Evolutionary conservation across 2,329 filamentous ascomycete genomes (phyloP).

Genomic region (Ophiostoma quercus): DNA sequence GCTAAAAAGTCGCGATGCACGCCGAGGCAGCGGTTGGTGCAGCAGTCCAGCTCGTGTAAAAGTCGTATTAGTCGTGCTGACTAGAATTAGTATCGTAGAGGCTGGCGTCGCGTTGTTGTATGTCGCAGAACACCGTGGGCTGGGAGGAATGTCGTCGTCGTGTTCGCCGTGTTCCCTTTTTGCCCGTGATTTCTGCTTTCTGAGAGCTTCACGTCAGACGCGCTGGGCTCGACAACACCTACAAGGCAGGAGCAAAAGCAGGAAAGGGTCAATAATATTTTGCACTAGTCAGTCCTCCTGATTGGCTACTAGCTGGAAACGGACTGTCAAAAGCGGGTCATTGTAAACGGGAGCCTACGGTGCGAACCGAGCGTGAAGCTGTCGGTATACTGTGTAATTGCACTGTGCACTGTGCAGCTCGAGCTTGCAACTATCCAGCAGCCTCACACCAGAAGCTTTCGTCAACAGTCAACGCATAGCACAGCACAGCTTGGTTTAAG

Average conservation of each 20-base stretch:
- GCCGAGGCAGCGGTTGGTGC: background rate
- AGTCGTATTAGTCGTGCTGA: background rate
- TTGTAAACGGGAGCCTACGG: background rate
- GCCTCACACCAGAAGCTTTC: background rate
- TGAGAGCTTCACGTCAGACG: conserved; percentile 22
- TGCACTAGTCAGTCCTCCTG: conserved; percentile 16
- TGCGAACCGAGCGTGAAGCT: background rate
- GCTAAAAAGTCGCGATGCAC: conserved; percentile 13
- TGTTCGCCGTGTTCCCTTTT: conserved; percentile 4
- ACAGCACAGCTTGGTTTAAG: background rate
- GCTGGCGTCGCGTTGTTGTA: background rate
- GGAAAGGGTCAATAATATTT: conserved; percentile 20
- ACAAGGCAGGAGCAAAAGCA: conserved; percentile 13
- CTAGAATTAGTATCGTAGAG: background rate
- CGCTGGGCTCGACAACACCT: conserved; percentile 17
- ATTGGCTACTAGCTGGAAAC: conserved; percentile 19
- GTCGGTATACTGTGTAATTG: background rate
- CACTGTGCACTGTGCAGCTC: background rate
- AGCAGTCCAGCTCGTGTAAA: background rate
- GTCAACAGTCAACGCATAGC: background rate
- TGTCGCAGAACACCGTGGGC: background rate
- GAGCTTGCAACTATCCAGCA: background rate
- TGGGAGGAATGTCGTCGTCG: background rate
- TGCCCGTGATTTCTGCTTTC: background rate
- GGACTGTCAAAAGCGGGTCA: conserved; percentile 12